These are phyloP conservation scores for Podila horticola DNA, from an alignment of 192 early-diverging fungal genomes.

Conservation along the genomic window DNA sequence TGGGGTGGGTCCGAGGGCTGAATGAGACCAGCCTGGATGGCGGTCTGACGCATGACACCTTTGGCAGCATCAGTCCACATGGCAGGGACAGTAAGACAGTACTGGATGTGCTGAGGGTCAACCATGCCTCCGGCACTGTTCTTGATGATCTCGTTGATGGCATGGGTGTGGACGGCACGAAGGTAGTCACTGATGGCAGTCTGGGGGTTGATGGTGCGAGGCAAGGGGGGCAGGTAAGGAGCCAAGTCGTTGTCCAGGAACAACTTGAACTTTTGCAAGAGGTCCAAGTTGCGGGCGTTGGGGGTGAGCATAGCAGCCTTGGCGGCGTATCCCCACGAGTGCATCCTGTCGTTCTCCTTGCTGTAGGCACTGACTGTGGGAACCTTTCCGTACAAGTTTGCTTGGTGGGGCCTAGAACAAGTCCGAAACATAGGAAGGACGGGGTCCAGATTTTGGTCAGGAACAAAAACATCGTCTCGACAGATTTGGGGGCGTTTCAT, in stretches of 20 bases:
- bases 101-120: constrained; percentile 40
- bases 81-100: constrained; percentile 62
- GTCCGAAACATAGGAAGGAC: background rate
- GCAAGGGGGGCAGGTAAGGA: constrained; percentile 49
- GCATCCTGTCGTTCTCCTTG: constrained; percentile 42
- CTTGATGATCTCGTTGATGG: constrained; percentile 48
- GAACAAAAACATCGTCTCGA: background rate
- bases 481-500: too few species aligned
- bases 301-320: constrained; percentile 45
- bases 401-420: constrained; percentile 43
- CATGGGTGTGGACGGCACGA: constrained; percentile 49
- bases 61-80: constrained; percentile 66
- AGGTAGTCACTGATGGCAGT: constrained; percentile 51
- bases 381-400: constrained; percentile 57
- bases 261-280: constrained; percentile 56
- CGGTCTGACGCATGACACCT: constrained; percentile 65
- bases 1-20: constrained; percentile 53
- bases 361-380: constrained; percentile 53
- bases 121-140: constrained; percentile 55
- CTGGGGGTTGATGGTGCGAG: constrained; percentile 44
- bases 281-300: constrained; percentile 42
- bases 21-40: constrained; percentile 64
- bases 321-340: constrained; percentile 61
- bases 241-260: constrained; percentile 50
- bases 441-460: background rate